Conservation (phyloP, 306 rosid species). For the Dryas octopetala region DNA sequence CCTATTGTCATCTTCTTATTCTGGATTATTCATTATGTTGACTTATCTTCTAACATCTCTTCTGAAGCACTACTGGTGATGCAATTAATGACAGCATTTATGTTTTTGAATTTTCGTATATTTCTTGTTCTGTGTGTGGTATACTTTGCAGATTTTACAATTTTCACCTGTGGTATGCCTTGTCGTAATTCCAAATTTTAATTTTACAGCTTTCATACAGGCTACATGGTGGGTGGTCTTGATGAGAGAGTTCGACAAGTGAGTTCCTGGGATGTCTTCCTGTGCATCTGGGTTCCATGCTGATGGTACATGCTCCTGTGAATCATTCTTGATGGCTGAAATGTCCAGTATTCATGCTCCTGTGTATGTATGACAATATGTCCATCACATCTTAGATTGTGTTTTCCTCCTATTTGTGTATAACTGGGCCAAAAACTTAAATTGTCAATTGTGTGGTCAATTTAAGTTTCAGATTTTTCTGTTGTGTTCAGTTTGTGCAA, state of each 20-base stretch:
- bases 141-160: not conserved
- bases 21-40: too few species aligned
- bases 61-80: too few species aligned
- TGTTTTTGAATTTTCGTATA: not conserved
- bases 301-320: not conserved
- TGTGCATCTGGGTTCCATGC: not conserved
- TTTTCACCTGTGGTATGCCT: not conserved
- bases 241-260: not conserved
- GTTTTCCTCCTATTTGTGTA: too few species aligned
- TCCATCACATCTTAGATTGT: too few species aligned
- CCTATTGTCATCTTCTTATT: too few species aligned
- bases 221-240: not conserved
- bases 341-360: not conserved
- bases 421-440: too few species aligned
- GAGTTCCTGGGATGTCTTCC: not conserved
- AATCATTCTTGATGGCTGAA: not conserved
- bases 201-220: slow-evolving; percentile 5
- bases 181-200: not conserved
- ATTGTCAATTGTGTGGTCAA: too few species aligned
- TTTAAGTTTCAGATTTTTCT: too few species aligned
- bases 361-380: too few species aligned
- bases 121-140: not conserved
- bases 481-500: too few species aligned
- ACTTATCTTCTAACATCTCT: too few species aligned
- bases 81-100: too few species aligned